Evolutionary conservation across 176 grass and related monocot genomes (phyloP), one percentile per base, ranked within the genome.

Genomic region (Bonia amplexicaulis): DNA sequence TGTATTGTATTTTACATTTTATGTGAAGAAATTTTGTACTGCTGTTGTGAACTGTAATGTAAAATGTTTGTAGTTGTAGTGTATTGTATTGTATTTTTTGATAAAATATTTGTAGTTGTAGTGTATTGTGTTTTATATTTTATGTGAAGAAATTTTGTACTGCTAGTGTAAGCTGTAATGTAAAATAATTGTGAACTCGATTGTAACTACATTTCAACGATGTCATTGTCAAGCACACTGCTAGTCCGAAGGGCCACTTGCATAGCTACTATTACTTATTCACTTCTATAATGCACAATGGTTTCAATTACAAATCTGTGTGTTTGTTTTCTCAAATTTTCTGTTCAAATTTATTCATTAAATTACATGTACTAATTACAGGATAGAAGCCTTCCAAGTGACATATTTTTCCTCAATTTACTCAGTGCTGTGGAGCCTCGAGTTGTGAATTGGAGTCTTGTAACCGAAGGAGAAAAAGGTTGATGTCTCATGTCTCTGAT

Each of bases 371-470:
- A 74, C 14, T 73, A 63, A 46, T 35, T 87, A 48, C 92, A 98
- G 96, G 96, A 98, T 89, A 94, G 80, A 92, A 95, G 88, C 80
- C 89, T 98, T 82, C 96, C 93, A 25, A 95, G 90, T 87, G 96
- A 93, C 57, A 92, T 93, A 31, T 96, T 98, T 90, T 98, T 98
- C 70, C 93, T 98, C 48, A 80, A 94, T 65, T 88, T 98, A 51
- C 84, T 98, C 12, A 85, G 93, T 89, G 84, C 74, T 17, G 90
- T 98, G 81, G 93, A 98, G 74, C 85, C 87, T 89, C 88, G 91
- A 78, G 91, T 95, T 82, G 93, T 98, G 84, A 95, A 98, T 78
- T 92, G 91, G 93, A 95, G 88, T 90, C 91, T 98, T 85, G 91
- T 98, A 33, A 98, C 91, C 64, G 90, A 88, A 90, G 96, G 96